Base-by-base conservation (phyloP, 164 flowering plant species). In the Stephania cephalantha region DNA sequence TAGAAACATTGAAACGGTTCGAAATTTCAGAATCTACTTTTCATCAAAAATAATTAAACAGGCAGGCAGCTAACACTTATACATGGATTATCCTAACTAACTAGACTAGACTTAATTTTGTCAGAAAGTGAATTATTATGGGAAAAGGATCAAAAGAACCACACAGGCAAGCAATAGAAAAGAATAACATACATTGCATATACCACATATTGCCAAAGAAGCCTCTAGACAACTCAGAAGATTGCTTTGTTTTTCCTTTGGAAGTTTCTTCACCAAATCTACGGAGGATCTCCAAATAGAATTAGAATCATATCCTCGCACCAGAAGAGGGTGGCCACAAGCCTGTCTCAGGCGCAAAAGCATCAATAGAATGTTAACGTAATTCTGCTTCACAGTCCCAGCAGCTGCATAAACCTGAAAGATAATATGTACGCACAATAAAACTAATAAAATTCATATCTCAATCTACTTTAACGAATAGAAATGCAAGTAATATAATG, bases 301-400 rank as follows among this genome's bases (percentile, higher is more conserved):
- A 79, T 75, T 81, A 69, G 94, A 85, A 81, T 84, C 84, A 78
- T 70, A 83, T 70, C 90, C 90, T 78, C 79, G 90, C 30, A 94
- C 96, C 77, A 96, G 93, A 81, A 84, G 87, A 71, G 97, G 99
- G 76, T 94, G 98, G 87, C 92, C 97, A 85, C 99, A 96, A 77
- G 99, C 98, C 82, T 96, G 99, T 58, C 99, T 90, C 79, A 96
- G 99, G 63, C 98, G 94, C 85, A 96, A 81, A 46, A 96, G 96
- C 97, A 96, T 89, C 86, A 96, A 83, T 76, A 96, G 84, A 71
- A 96, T 94, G 82, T 94, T 96, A 53, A 93, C 98, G 83, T 94
- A 96, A 78, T 96, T 96, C 81, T 96, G 91, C 72, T 90, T 88
- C n/a, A 96, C 97, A 25, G 99, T 96, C 81, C 99, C 99, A 76